Base-by-base conservation (phyloP, 768 basidiomycete species). In the Podaxis sp. region DNA sequence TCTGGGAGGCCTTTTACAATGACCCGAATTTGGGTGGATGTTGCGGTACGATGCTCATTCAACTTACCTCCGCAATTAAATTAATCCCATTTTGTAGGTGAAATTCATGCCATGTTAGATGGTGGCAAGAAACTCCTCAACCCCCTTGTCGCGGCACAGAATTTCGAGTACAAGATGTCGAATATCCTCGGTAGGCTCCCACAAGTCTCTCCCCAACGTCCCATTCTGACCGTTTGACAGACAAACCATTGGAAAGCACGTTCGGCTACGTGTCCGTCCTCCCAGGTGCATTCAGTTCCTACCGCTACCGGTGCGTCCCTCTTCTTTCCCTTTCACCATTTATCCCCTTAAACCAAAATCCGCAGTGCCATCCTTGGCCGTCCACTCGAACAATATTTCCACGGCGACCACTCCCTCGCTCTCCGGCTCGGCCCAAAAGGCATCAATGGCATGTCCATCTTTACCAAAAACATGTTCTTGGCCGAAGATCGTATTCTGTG, bases 111-210 rank as follows among this genome's bases (percentile, higher is more conserved):
- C 64, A 96, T 96, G 73, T 28, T 50, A 24, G 49, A 50, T 0
- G 93, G 93, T 12, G 94, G 94, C 41, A 88, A 75, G 75, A 96
- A 96, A 73, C 84, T 98, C 36, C 73, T 97, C 64, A 98, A 98
- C 70, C 96, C 93, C n/a, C 79, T 95, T 55, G 84, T 98, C 37
- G 96, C 96, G 6, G 95, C 96, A 17, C 96, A 98, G 74, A 97
- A 98, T 76, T 96, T 96, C 69, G 95, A 96, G 77, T 96, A 96
- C 79, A 96, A 94, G 78, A 96, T 97, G 92, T 95, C 93, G 49
- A 97, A 97, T 75, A 96, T 98, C 71, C 80, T 98, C 17, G 97
- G 49, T 50, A 50, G 26, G 49, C 13, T 15, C 4, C 4, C 13
- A 24, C 24, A 10, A 17, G 0, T 11, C 26, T 12, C 49, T 11